Evolutionary conservation across 495 filamentous ascomycete genomes (phyloP), one percentile per base, ranked within the genome.

Genomic region (Pyronema omphalodes): DNA sequence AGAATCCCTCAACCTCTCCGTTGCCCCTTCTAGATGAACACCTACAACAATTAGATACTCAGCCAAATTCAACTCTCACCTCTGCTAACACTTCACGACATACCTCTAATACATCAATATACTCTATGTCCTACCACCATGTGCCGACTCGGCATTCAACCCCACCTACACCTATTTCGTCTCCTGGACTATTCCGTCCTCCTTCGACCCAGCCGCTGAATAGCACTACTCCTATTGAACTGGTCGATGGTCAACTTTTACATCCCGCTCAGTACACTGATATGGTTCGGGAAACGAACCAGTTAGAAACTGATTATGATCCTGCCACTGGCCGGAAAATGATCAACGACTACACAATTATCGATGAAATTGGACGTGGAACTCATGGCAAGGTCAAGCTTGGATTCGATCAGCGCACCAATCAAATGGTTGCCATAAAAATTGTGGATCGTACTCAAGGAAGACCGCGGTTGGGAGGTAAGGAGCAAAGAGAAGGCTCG

Each of bases 301-400:
- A 84, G 37, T 87, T 84, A 8, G 84, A 88, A 64, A 80, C 93
- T 54, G 93, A 96, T 62, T 76, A 85, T 44, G 86, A 96, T 65
- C 73, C 76, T 29, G 73, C 84, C 52, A 93, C 91, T 7, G 91
- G 91, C 46, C 82, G 89, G 54, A 99, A 99, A 68, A 73, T 83
- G 40, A 89, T 99, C 73, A 99, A 99, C 61, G 79, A 94, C 57
- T 99, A 99, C 67, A 86, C 94, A 61, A 85, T 99, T 61, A 80
- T 96, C 53, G 81, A 93, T 64, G 93, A 96, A 70, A 82, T 99
- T 51, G 91, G 91, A 36, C 83, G 89, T 41, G 91, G 91, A 39
- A 82, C 91, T 55, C 91, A 99, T 67, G 91, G 91, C 55, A 98
- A 96, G 68, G 91, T 98, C 52, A 98, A 98, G 70, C 73, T 93